Conservation (phyloP, 345 rosid species). For the Passiflora organensis region DNA sequence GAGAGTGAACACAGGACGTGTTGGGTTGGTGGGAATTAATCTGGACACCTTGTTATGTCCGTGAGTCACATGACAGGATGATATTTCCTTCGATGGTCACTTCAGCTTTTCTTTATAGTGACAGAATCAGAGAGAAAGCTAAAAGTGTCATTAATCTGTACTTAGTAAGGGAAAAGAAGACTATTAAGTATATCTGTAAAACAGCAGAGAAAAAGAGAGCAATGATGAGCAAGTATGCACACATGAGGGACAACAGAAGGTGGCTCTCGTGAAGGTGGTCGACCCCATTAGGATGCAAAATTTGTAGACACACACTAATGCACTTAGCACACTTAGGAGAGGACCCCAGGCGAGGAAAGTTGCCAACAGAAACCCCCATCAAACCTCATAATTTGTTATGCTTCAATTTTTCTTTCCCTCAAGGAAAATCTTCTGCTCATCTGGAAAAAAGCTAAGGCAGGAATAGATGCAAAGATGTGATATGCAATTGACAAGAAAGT, state of each 20-base stretch:
- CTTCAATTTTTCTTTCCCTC: not conserved
- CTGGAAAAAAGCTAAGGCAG: not conserved
- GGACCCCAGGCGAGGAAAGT: not conserved
- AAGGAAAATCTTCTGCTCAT: not conserved
- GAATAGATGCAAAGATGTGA: conserved; percentile 10
- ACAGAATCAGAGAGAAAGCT: conserved; percentile 17
- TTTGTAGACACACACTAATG: not conserved
- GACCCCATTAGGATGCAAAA: conserved; percentile 21
- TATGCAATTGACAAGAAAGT: conserved; percentile 13
- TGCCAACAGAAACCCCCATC: not conserved
- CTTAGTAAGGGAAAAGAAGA: not conserved
- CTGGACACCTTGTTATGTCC: not conserved
- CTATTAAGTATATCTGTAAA: not conserved
- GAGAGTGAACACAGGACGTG: not conserved
- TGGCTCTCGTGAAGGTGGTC: conserved; percentile 42
- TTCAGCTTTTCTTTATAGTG: conserved; percentile 8
- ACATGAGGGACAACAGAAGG: conserved; percentile 42
- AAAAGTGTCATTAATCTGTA: conserved; percentile 14
- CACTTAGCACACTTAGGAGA: not conserved
- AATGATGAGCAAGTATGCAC: conserved; percentile 17
- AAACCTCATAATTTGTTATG: conserved; percentile 7
- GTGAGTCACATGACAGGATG: conserved; percentile 27
- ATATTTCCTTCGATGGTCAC: conserved; percentile 8
- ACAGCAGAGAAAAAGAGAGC: not conserved
- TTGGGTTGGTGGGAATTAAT: not conserved